Conservation (phyloP, 495 filamentous ascomycete species). For the Cercophora sp. region DNA sequence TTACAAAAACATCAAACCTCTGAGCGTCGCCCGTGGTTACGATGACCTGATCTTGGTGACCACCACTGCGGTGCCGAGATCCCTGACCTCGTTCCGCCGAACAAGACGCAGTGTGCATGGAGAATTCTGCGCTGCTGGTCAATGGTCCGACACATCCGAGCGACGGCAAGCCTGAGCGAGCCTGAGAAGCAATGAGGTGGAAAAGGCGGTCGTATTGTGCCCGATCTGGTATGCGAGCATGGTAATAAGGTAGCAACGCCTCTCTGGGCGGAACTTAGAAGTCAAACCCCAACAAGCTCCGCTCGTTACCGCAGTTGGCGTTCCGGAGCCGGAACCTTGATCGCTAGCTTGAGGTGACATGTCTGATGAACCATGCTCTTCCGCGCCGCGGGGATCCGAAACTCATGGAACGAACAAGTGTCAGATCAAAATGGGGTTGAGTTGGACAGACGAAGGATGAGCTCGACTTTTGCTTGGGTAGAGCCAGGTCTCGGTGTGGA, state of each 20-base stretch:
- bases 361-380: constrained; percentile 9
- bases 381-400: constrained; percentile 6
- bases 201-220: too few species aligned
- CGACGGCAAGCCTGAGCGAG: too few species aligned
- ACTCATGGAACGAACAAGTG: neutral
- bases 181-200: too few species aligned
- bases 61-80: neutral
- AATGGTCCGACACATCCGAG: too few species aligned
- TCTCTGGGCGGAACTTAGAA: neutral
- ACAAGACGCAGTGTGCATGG: too few species aligned
- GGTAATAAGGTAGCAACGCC: neutral
- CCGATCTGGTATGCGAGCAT: too few species aligned
- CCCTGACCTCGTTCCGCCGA: too few species aligned
- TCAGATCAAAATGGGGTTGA: constrained; percentile 11
- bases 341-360: neutral
- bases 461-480: too few species aligned
- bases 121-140: too few species aligned
- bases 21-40: neutral
- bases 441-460: neutral
- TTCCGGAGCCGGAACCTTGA: constrained; percentile 11
- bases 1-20: constrained; percentile 1
- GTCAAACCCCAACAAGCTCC: neutral
- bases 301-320: constrained; percentile 4
- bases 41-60: neutral
- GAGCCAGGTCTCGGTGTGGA: too few species aligned